Percentiles rank a stretch among this genome's conserved stretches.
phyloP scores from a whole-genome alignment of 805 yeast species.

The Saccharomycopsis sp. region DNA sequence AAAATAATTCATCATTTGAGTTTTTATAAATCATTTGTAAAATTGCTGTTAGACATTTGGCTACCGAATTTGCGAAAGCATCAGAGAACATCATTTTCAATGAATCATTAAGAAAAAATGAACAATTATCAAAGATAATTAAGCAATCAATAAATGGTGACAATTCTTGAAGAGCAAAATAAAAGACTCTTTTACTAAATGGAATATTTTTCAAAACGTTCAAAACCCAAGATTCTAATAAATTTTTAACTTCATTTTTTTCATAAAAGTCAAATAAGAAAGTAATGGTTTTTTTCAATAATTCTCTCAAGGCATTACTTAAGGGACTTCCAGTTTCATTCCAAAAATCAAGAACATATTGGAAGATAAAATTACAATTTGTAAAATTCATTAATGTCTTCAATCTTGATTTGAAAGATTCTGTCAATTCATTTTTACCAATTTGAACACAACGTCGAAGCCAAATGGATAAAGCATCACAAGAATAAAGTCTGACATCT shows the following conservation, averaged over 20 bases:
- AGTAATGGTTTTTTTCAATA: constrained; percentile 43
- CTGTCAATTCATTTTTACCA: constrained; percentile 4
- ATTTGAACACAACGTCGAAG: constrained; percentile 43
- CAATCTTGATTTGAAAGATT: constrained; percentile 13
- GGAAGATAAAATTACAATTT: constrained; percentile 29
- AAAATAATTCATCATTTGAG: constrained; percentile 24
- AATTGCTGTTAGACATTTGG: constrained; percentile 41
- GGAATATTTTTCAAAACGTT: constrained; percentile 32
- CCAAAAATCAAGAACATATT: constrained; percentile 57
- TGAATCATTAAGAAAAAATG: constrained; percentile 38
- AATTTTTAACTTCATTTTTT: neutral
- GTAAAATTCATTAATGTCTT: constrained; percentile 18
- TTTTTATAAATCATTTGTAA: constrained; percentile 26
- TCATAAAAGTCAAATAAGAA: constrained; percentile 24
- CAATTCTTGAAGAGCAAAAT: constrained; percentile 48
- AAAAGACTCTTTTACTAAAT: constrained; percentile 46
- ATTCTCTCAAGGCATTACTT: constrained; percentile 54
- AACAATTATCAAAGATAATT: constrained; percentile 32
- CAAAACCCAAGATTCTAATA: constrained; percentile 33
- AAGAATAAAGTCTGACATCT: constrained; percentile 31
- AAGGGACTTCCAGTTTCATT: constrained; percentile 61
- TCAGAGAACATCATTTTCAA: constrained; percentile 41
- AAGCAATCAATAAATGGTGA: constrained; percentile 36
- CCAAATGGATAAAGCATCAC: constrained; percentile 62
- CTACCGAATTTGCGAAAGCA: constrained; percentile 55